Evolutionary conservation across 345 rosid species (phyloP).

Genomic region (Iberis pinnata): DNA sequence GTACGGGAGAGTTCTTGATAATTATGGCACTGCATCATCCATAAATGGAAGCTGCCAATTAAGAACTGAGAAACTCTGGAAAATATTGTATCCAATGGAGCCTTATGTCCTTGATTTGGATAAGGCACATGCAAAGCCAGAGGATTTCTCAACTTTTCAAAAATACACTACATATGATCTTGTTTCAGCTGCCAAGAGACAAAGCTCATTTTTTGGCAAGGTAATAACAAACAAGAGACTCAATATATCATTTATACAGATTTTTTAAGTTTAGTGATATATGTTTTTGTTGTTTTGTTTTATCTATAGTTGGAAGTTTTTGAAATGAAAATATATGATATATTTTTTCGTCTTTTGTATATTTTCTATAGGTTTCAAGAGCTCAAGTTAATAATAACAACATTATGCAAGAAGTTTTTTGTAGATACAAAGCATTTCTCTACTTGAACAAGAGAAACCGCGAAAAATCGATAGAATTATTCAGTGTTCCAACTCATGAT

Average conservation of each 20-base stretch:
- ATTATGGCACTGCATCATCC: conserved; percentile 56
- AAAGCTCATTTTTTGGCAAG: conserved; percentile 85
- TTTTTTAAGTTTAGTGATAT: not conserved
- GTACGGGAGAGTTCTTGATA: conserved; percentile 65
- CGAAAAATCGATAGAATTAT: conserved; percentile 53
- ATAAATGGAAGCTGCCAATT: conserved; percentile 38
- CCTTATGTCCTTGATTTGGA: conserved; percentile 55
- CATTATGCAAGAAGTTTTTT: conserved; percentile 72
- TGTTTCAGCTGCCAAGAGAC: conserved; percentile 86
- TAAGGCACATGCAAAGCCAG: conserved; percentile 21
- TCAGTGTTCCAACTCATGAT: conserved; percentile 94
- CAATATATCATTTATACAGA: not conserved
- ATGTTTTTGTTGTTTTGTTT: conserved; percentile 12
- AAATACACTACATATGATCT: conserved; percentile 68
- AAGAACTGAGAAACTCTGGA: conserved; percentile 68
- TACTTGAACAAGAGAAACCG: conserved; percentile 67
- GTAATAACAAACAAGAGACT: too few relatives aligned
- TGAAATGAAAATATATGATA: too few relatives aligned
- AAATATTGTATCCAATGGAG: conserved; percentile 53
- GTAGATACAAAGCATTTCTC: conserved; percentile 84
- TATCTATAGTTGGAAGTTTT: too few relatives aligned
- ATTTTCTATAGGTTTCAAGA: conserved; percentile 57
- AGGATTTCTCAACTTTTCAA: conserved; percentile 35
- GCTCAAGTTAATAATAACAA: conserved; percentile 48
- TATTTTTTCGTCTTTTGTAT: too few relatives aligned